phyloP scores from a whole-genome alignment of 2,329 filamentous ascomycete species.

The Podosphaera xanthii region DNA sequence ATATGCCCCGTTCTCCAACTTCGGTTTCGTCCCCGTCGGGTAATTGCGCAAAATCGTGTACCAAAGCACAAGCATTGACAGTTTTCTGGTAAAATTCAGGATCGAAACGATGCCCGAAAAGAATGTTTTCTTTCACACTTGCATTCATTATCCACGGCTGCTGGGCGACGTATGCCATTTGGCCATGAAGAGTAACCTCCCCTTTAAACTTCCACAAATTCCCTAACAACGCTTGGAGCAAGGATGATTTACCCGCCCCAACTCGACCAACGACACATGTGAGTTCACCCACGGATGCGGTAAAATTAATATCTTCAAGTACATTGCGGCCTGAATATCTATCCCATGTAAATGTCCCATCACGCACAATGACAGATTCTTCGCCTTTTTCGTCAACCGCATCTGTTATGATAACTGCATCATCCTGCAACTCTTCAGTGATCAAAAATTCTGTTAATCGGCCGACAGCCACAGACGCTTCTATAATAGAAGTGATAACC shows the following conservation, averaged over 20 bases:
- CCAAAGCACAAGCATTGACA: conserved; percentile 69
- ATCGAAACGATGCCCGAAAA: conserved; percentile 89
- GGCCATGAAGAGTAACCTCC: conserved; percentile 59
- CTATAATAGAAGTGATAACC: conserved; percentile 92
- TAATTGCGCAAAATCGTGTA: conserved; percentile 76
- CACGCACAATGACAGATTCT: conserved; percentile 60
- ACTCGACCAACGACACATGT: conserved; percentile 85
- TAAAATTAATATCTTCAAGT: conserved; percentile 68
- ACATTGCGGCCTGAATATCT: conserved; percentile 49
- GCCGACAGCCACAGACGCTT: conserved; percentile 77
- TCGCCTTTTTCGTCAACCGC: conserved; percentile 58
- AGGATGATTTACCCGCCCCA: conserved; percentile 84
- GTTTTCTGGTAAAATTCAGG: conserved; percentile 86
- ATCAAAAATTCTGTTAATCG: conserved; percentile 67
- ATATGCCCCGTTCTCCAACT: conserved; percentile 91
- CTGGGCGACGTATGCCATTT: conserved; percentile 78
- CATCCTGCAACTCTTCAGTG: conserved; percentile 71
- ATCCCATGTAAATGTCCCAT: conserved; percentile 89
- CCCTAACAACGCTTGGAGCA: conserved; percentile 70
- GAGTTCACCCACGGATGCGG: conserved; percentile 76
- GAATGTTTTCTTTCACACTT: conserved; percentile 86
- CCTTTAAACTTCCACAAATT: conserved; percentile 81
- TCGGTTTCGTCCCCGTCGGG: conserved; percentile 93
- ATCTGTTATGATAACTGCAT: conserved; percentile 52
- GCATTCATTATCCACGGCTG: conserved; percentile 95